Percentiles rank a stretch among this genome's conserved stretches.
phyloP scores from a whole-genome alignment of 305 asterid genomes.

The Fraxinus dipetala region DNA sequence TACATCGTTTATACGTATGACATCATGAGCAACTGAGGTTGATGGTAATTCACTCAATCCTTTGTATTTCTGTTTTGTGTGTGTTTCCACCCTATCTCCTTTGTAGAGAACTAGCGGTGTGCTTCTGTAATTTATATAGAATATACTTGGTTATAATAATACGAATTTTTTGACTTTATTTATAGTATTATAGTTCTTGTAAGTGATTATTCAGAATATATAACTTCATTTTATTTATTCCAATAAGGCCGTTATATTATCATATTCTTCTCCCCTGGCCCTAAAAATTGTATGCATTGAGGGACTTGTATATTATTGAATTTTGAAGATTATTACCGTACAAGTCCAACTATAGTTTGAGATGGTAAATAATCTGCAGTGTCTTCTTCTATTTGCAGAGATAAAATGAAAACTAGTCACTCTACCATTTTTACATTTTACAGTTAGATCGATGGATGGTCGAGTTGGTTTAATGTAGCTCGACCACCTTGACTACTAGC shows the following conservation, averaged over 20 bases:
- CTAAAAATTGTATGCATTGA: background rate
- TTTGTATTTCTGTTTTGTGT: conserved; percentile 4
- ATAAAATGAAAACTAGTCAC: background rate
- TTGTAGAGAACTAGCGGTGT: conserved; percentile 30
- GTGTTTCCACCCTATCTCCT: conserved; percentile 34
- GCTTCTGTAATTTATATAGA: conserved; percentile 14
- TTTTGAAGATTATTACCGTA: background rate
- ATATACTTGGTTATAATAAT: background rate
- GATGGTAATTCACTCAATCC: background rate
- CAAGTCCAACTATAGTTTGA: background rate
- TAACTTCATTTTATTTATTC: background rate
- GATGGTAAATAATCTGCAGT: background rate
- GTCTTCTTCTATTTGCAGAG: background rate
- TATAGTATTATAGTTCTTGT: background rate
- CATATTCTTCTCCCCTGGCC: background rate
- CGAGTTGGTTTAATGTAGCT: background rate
- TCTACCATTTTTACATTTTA: background rate
- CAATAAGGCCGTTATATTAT: background rate
- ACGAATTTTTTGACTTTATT: background rate
- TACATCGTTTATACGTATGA: background rate
- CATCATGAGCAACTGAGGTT: background rate
- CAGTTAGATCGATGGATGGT: background rate
- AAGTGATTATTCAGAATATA: background rate
- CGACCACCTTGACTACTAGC: background rate
- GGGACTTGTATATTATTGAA: background rate